Evolutionary conservation across 2,329 filamentous ascomycete species (phyloP), one percentile per base, ranked within the genome.

Genomic region (Colletotrichum theobromicola): DNA sequence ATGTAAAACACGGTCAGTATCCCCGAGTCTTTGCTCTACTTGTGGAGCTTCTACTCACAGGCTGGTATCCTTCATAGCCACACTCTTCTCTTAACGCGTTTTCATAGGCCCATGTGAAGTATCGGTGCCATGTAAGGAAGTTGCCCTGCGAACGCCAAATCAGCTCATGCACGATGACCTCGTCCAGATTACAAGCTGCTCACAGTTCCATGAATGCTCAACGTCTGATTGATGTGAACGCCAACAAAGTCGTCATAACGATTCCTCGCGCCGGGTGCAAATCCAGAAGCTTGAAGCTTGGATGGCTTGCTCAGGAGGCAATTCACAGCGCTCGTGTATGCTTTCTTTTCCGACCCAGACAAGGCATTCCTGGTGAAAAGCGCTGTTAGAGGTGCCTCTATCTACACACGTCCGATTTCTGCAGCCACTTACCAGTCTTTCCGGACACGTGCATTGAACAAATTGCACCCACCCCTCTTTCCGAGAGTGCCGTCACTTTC

Each of bases 311-410:
- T 61, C 63, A 57, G 24, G 8, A 77, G 72, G 24, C 75, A 76
- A 16, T 76, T 74, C 28, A 76, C 76, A 18, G 76, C 76, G 24
- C 55, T 66, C 21, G 75, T 76, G 50, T 76, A 77, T 3, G 67
- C 64, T 15, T 77, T 76, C 30, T 60, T 74, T 28, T 76, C 70
- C 12, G 75, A 76, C 8, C 76, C 77, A 37, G 77, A 79, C 13
- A 77, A 70, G 34, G 78, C 77, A 12, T 79, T 74, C 60, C 77
- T 81, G 63, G 15, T 30, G 9, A n/a, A 58, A 16, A 58, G 55
- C 9, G 4, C 10, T 13, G 26, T 58, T 30, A 58, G 55, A 16
- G 1, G 16, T 26, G 21, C 1, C 9, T n/a, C 0, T 0, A n/a
- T 18, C 26, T 18, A 30, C 30, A 30, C 26, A 42, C 37, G 37